Evolutionary conservation across 2,329 filamentous ascomycete genomes (phyloP).

Genomic region (Xylaria hypoxylon): DNA sequence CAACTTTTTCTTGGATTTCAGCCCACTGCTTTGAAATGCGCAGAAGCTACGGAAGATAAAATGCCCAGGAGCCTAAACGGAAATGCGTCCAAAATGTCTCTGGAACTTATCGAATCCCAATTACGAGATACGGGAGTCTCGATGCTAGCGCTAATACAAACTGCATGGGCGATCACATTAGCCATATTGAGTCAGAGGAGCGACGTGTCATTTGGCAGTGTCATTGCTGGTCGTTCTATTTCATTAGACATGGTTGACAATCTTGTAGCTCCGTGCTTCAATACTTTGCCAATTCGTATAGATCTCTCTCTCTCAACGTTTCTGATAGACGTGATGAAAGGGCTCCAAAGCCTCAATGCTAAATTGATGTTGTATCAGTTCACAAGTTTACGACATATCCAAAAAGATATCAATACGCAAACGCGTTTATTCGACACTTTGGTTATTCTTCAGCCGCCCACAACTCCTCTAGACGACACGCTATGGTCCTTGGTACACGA

Average conservation of each 20-base stretch:
- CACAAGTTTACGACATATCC: slow-evolving; percentile 78
- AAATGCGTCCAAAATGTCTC: slow-evolving; percentile 43
- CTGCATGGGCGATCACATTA: slow-evolving; percentile 77
- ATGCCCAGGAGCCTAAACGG: slow-evolving; percentile 31
- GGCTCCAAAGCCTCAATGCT: slow-evolving; percentile 71
- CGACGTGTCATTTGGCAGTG: slow-evolving; percentile 89
- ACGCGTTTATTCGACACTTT: slow-evolving; percentile 80
- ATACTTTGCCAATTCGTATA: slow-evolving; percentile 80
- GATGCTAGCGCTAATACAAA: slow-evolving; percentile 75
- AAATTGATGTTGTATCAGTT: slow-evolving; percentile 77
- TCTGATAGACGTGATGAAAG: slow-evolving; percentile 68
- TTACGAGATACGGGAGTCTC: slow-evolving; percentile 68
- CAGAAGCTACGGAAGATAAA: slow-evolving; percentile 18
- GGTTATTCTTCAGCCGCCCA: slow-evolving; percentile 78
- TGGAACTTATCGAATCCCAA: slow-evolving; percentile 60
- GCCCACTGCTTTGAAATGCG: slow-evolving; percentile 38
- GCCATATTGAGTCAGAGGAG: slow-evolving; percentile 63
- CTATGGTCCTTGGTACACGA: slow-evolving; percentile 70
- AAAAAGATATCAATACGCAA: slow-evolving; percentile 60
- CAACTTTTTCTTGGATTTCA: slow-evolving; percentile 64
- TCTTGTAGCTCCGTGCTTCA: slow-evolving; percentile 91
- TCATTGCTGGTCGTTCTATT: slow-evolving; percentile 81
- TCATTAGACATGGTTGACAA: slow-evolving; percentile 73
- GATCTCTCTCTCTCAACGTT: slow-evolving; percentile 60
- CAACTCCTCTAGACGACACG: slow-evolving; percentile 64